Evolutionary conservation across 805 yeast genomes (phyloP).

Genomic region (Pichia phayaonensis): DNA sequence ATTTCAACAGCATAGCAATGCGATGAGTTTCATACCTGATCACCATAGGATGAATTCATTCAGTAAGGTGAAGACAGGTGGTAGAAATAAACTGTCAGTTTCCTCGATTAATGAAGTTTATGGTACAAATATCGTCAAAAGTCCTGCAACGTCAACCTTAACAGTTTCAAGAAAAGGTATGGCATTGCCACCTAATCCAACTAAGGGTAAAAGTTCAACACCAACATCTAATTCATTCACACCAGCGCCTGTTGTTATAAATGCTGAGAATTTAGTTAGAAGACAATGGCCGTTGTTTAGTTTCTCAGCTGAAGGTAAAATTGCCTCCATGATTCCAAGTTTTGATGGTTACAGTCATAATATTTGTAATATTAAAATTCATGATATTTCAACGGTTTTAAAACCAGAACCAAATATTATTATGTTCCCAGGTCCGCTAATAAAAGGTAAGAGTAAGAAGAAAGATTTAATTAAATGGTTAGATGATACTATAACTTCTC

Average conservation of each 20-base stretch:
- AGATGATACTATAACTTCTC: conserved; percentile 26
- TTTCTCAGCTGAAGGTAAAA: conserved; percentile 46
- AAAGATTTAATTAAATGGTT: conserved; percentile 70
- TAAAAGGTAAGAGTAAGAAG: conserved; percentile 46
- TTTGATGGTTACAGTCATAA: conserved; percentile 30
- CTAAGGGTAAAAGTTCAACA: conserved; percentile 2
- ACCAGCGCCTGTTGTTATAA: conserved; percentile 32
- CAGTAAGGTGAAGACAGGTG: background rate
- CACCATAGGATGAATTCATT: background rate
- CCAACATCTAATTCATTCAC: conserved; percentile 15
- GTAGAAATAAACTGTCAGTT: conserved; percentile 4
- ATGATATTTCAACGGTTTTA: conserved; percentile 27
- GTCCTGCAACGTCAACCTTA: conserved; percentile 10
- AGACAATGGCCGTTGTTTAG: conserved; percentile 72
- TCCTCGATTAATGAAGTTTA: conserved; percentile 15
- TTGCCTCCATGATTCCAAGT: conserved; percentile 39
- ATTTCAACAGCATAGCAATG: background rate
- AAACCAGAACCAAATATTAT: conserved; percentile 41
- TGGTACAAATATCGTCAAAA: conserved; percentile 12
- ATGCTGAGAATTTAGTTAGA: conserved; percentile 46
- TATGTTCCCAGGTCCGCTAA: conserved; percentile 64
- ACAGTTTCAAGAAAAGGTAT: conserved; percentile 5
- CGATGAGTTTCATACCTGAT: background rate
- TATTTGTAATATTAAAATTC: conserved; percentile 31
- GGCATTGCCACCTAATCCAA: conserved; percentile 8